A percentile compares a stretch with the other conserved stretches of the same genome.
Evolutionary conservation across 1,284 basidiomycete genomes (phyloP).

Genomic region (Ustilago cynodontis): DNA sequence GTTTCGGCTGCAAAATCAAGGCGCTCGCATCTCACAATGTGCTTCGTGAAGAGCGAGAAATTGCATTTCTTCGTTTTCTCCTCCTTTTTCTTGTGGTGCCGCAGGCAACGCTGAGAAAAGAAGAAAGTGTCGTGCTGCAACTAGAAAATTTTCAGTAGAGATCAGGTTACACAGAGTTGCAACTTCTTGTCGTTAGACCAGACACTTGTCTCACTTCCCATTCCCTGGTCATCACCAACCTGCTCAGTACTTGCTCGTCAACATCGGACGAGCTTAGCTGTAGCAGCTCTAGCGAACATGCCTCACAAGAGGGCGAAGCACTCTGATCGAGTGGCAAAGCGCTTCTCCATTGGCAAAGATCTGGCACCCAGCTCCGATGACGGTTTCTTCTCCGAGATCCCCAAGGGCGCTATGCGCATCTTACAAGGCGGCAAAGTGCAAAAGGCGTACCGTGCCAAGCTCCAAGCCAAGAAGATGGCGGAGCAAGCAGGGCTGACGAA

Average conservation of each 20-base stretch:
- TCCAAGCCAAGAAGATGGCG: constrained; percentile 35
- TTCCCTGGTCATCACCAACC: background rate
- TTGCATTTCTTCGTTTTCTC: constrained; percentile 2
- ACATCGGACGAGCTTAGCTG: background rate
- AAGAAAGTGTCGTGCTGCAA: constrained; percentile 7
- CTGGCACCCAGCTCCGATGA: constrained; percentile 46
- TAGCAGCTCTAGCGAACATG: constrained; percentile 31
- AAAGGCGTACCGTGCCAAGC: constrained; percentile 45
- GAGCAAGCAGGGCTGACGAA: constrained; percentile 27
- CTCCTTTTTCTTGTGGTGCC: constrained; percentile 6
- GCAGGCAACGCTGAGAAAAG: constrained; percentile 11
- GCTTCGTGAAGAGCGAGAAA: constrained; percentile 9
- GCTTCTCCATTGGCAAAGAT: constrained; percentile 47
- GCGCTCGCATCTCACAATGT: too few relatives aligned
- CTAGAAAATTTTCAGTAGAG: constrained; percentile 5
- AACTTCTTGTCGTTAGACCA: constrained; percentile 5
- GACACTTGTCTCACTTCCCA: constrained; percentile 19
- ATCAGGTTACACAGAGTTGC: background rate
- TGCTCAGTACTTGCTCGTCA: background rate
- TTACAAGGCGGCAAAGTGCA: constrained; percentile 57
- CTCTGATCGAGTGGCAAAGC: constrained; percentile 54
- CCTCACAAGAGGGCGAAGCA: constrained; percentile 64
- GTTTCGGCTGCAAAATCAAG: too few relatives aligned
- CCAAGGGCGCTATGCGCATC: constrained; percentile 61
- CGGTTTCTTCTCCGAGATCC: constrained; percentile 52